These are phyloP conservation scores for Scorias spongiosa DNA, from an alignment of 2,329 filamentous ascomycete genomes.

Conservation along the genomic window DNA sequence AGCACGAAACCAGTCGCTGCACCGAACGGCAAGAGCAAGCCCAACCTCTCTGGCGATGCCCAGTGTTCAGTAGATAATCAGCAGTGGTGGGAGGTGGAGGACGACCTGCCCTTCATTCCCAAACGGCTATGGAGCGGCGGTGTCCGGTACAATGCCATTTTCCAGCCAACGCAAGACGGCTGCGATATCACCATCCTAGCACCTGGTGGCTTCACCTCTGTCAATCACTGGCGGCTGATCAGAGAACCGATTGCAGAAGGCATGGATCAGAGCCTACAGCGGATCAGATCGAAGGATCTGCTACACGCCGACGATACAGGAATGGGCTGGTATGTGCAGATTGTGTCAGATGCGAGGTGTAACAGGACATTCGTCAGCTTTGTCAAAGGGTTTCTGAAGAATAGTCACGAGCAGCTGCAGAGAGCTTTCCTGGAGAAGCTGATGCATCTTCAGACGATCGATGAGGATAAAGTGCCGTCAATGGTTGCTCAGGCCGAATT, in stretches of 20 bases:
- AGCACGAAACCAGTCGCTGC: constrained; percentile 13
- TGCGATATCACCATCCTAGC: constrained; percentile 22
- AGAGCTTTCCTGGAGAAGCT: constrained; percentile 17
- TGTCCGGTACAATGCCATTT: constrained; percentile 18
- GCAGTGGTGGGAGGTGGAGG: constrained; percentile 19
- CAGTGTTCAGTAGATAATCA: constrained; percentile 4
- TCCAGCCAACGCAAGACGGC: constrained; percentile 14
- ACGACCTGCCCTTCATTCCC: constrained; percentile 22
- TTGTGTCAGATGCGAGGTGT: constrained; percentile 19
- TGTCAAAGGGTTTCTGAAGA: constrained; percentile 20
- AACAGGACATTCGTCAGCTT: constrained; percentile 17
- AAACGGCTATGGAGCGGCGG: constrained; percentile 19
- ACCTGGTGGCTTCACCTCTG: constrained; percentile 19
- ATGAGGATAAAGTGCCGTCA: not conserved
- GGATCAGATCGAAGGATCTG: constrained; percentile 10
- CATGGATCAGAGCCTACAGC: constrained; percentile 3
- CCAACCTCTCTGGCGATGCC: constrained; percentile 3
- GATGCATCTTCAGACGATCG: constrained; percentile 4
- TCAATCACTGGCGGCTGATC: constrained; percentile 19
- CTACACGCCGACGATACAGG: constrained; percentile 8
- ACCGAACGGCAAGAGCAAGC: constrained; percentile 6
- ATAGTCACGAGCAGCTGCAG: constrained; percentile 16
- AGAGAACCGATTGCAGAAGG: constrained; percentile 11
- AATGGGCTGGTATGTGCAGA: constrained; percentile 17
- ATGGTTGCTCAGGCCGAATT: not conserved